These are phyloP conservation scores for Malus sieversii DNA, from an alignment of 306 rosid genomes.

Conservation along the genomic window DNA sequence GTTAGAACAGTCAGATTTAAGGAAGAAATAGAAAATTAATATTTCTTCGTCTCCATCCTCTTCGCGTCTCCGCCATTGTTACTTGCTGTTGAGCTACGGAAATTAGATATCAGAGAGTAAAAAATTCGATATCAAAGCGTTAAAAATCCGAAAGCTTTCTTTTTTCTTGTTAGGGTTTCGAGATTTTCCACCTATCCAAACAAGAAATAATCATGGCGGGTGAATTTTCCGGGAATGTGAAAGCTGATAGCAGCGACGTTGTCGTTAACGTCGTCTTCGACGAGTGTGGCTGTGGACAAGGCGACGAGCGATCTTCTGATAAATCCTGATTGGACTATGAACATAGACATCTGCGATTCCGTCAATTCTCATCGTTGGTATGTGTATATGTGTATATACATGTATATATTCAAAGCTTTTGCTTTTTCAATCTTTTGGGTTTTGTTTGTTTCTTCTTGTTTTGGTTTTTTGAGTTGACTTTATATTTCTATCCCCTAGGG, in stretches of 20 bases:
- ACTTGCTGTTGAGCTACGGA: too few relatives aligned
- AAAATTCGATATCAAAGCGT: background rate
- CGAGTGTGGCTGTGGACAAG: slow-evolving; percentile 72
- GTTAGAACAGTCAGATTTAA: too few relatives aligned
- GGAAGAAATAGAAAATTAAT: too few relatives aligned
- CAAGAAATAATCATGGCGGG: slow-evolving; percentile 11
- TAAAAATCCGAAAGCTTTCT: too few relatives aligned
- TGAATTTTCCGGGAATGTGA: slow-evolving; percentile 21
- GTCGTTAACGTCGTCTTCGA: too few relatives aligned
- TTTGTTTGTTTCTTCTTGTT: background rate
- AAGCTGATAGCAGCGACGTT: too few relatives aligned
- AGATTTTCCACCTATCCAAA: slow-evolving; percentile 22
- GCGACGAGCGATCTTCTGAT: slow-evolving; percentile 99
- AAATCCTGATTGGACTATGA: slow-evolving; percentile 99
- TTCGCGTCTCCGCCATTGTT: too few relatives aligned
- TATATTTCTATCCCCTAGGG: background rate
- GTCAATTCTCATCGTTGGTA: slow-evolving; percentile 88
- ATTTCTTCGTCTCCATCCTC: too few relatives aligned
- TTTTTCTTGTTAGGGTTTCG: slow-evolving; percentile 35
- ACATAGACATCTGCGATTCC: slow-evolving; percentile 96
- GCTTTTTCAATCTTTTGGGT: background rate
- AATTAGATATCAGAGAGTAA: background rate
- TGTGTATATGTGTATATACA: background rate
- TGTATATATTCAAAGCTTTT: slow-evolving; percentile 21
- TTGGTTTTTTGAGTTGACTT: slow-evolving; percentile 21